A percentile compares a stretch with the other conserved stretches of the same genome.
These are phyloP conservation scores for Sutorius eximius DNA, from an alignment of 1,284 basidiomycete species.

Conservation along the genomic window DNA sequence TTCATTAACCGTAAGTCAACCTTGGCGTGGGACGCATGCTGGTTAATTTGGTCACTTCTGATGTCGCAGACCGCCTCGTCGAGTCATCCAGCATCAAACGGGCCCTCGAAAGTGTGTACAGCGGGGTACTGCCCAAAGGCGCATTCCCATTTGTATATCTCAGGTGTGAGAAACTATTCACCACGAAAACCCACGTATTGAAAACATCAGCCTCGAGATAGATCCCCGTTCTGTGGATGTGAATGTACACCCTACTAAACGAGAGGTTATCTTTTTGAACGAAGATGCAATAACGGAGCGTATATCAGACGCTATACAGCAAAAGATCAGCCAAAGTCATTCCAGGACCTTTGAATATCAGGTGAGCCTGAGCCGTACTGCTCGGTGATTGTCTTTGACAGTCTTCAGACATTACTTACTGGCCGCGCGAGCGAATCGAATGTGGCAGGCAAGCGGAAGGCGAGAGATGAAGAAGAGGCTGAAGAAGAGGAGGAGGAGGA, in stretches of 20 bases:
- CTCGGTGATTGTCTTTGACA: not conserved
- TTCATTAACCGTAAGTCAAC: slow-evolving; percentile 90
- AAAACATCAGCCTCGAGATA: slow-evolving; percentile 65
- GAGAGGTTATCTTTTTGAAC: slow-evolving; percentile 93
- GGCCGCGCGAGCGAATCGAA: slow-evolving; percentile 44
- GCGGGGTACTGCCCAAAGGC: slow-evolving; percentile 87
- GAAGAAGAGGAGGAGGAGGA: slow-evolving; percentile 36
- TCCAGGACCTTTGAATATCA: slow-evolving; percentile 84
- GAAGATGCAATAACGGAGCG: slow-evolving; percentile 87
- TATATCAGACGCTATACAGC: slow-evolving; percentile 75
- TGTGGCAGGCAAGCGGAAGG: slow-evolving; percentile 48
- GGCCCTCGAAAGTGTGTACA: slow-evolving; percentile 87
- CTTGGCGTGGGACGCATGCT: not conserved
- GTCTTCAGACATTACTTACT: slow-evolving; percentile 59
- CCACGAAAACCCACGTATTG: not conserved
- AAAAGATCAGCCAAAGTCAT: slow-evolving; percentile 65
- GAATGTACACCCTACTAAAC: slow-evolving; percentile 98
- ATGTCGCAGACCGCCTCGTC: slow-evolving; percentile 79
- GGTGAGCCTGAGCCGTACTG: slow-evolving; percentile 38
- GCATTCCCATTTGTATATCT: slow-evolving; percentile 90
- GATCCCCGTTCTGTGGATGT: slow-evolving; percentile 91
- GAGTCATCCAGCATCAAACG: slow-evolving; percentile 88
- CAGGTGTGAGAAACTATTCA: slow-evolving; percentile 49
- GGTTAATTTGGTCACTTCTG: not conserved
- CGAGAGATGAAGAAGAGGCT: slow-evolving; percentile 28